Conservation (phyloP, 495 filamentous ascomycete genomes). For the Hypoxylon trugodes region DNA sequence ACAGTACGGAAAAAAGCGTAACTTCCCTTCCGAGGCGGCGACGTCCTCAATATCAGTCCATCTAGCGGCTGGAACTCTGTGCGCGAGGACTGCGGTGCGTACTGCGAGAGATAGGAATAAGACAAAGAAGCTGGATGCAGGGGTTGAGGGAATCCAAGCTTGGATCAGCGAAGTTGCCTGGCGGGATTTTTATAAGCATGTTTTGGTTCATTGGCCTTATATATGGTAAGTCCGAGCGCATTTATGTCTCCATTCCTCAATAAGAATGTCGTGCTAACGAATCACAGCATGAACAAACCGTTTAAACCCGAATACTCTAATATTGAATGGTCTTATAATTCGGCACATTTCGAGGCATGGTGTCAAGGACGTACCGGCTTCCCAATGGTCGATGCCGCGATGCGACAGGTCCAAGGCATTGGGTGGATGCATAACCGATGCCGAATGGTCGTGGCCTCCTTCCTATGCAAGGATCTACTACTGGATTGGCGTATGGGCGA, state of each 20-base stretch:
- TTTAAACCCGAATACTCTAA: constrained; percentile 89
- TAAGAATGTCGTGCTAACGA: neutral
- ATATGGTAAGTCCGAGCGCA: constrained; percentile 67
- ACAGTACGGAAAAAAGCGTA: constrained; percentile 67
- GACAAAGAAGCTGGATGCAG: constrained; percentile 73
- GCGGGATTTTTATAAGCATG: constrained; percentile 94
- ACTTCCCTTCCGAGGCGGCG: constrained; percentile 65
- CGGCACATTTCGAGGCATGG: constrained; percentile 75
- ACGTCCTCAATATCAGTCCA: constrained; percentile 84
- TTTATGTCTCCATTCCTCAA: too few relatives aligned
- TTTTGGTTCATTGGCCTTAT: constrained; percentile 86
- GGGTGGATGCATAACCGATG: constrained; percentile 92
- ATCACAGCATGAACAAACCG: constrained; percentile 85
- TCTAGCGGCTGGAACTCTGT: constrained; percentile 78
- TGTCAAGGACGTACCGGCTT: constrained; percentile 79
- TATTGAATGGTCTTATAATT: constrained; percentile 82
- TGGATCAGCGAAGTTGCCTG: constrained; percentile 93
- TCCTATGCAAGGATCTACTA: constrained; percentile 85
- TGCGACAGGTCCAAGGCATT: constrained; percentile 77
- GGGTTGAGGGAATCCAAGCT: constrained; percentile 68
- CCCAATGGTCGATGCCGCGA: constrained; percentile 90
- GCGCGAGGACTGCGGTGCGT: constrained; percentile 76
- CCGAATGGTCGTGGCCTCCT: constrained; percentile 88
- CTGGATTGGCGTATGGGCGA: constrained; percentile 94
- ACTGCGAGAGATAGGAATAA: constrained; percentile 72